A percentile compares a stretch with the other conserved stretches of the same genome.
These are phyloP conservation scores for Orbilia blumenaviensis DNA, from an alignment of 2,329 filamentous ascomycete genomes.

Conservation along the genomic window DNA sequence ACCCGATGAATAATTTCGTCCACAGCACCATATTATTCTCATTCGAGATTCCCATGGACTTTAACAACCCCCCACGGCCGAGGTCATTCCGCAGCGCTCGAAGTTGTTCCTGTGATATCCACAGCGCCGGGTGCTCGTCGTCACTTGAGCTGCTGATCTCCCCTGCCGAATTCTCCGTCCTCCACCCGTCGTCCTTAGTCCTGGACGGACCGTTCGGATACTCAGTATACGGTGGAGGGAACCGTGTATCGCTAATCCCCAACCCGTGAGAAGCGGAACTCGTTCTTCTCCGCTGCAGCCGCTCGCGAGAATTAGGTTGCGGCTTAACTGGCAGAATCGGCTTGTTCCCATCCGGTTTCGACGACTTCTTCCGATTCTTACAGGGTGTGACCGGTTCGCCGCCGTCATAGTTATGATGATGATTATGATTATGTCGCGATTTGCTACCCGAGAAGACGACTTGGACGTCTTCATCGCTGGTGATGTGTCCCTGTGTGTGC, in stretches of 20 bases:
- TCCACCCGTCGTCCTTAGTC: slow-evolving; percentile 41
- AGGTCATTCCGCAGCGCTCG: slow-evolving; percentile 37
- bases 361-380: slow-evolving; percentile 8
- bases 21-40: slow-evolving; percentile 42
- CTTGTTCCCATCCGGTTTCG: slow-evolving; percentile 5
- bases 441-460: slow-evolving; percentile 36
- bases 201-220: slow-evolving; percentile 24
- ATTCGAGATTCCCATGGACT: slow-evolving; percentile 29
- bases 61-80: slow-evolving; percentile 27
- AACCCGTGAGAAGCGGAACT: slow-evolving; percentile 13
- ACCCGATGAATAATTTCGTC: slow-evolving; percentile 42
- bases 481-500: slow-evolving; percentile 14
- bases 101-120: slow-evolving; percentile 46
- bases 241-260: slow-evolving; percentile 13
- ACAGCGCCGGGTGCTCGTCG: slow-evolving; percentile 20
- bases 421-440: background rate
- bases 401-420: too few species aligned
- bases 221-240: slow-evolving; percentile 37
- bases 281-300: slow-evolving; percentile 4
- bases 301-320: slow-evolving; percentile 37
- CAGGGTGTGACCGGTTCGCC: slow-evolving; percentile 45
- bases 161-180: slow-evolving; percentile 44
- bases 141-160: slow-evolving; percentile 37
- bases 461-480: slow-evolving; percentile 37
- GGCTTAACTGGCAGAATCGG: slow-evolving; percentile 43